Conservation (phyloP, 2,329 filamentous ascomycete genomes). For the Trichoderma aggressivum region DNA sequence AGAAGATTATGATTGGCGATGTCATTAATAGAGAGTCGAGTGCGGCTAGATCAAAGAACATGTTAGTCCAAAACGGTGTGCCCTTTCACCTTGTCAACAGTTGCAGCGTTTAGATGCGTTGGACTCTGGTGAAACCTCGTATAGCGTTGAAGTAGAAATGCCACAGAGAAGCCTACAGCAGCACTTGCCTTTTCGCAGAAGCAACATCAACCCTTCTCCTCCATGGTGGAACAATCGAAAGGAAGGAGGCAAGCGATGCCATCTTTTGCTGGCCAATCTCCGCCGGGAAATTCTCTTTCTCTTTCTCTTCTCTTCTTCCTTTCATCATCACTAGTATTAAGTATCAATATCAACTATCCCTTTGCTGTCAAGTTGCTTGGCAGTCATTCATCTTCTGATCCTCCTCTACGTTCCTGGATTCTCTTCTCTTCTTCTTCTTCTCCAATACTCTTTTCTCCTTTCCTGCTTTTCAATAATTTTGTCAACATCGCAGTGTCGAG, state of each 20-base stretch:
- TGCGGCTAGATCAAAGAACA: conserved; percentile 18
- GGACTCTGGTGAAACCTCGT: background rate
- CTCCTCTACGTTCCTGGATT: background rate
- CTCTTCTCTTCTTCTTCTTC: background rate
- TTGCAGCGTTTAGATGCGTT: background rate
- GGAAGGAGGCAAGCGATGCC: background rate
- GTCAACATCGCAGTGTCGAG: background rate
- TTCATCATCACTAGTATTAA: background rate
- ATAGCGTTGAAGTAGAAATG: background rate
- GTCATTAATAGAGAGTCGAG: conserved; percentile 26
- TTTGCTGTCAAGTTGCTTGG: background rate
- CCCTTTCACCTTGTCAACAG: background rate
- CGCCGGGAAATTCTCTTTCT: too few relatives aligned
- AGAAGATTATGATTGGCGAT: conserved; percentile 23
- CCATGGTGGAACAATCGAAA: background rate
- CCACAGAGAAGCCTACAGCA: background rate
- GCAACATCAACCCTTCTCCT: background rate
- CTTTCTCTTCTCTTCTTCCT: background rate
- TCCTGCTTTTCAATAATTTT: background rate
- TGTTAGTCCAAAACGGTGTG: background rate
- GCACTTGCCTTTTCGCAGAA: background rate
- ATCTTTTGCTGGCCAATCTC: too few relatives aligned
- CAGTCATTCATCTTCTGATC: background rate
- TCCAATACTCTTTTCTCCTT: background rate
- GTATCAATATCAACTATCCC: background rate